Evolutionary conservation across 192 early-diverging fungal species (phyloP).

Genomic region (Mortierella hygrophila): DNA sequence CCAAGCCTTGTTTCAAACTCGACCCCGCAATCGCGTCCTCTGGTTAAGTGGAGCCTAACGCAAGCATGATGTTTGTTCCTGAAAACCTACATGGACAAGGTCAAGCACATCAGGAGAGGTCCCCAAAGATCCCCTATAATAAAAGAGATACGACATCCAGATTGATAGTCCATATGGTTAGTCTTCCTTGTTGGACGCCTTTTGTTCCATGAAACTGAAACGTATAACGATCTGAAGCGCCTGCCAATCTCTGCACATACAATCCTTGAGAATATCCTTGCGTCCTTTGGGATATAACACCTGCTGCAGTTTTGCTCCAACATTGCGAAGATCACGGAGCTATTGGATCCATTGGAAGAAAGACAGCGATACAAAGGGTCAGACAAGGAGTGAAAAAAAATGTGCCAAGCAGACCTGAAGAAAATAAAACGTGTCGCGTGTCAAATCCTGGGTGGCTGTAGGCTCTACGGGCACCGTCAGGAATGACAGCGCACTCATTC

Average conservation of each 20-base stretch:
- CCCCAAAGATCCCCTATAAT: slow-evolving; percentile 95
- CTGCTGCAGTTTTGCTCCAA: slow-evolving; percentile 79
- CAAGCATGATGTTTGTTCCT: background rate
- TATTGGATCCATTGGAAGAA: slow-evolving; percentile 35
- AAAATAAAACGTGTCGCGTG: background rate
- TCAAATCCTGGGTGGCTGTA: background rate
- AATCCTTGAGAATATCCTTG: slow-evolving; percentile 79
- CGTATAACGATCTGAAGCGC: slow-evolving; percentile 50
- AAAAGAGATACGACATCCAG: slow-evolving; percentile 24
- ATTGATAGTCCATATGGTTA: background rate
- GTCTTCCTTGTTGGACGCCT: background rate
- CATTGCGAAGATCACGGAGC: slow-evolving; percentile 80
- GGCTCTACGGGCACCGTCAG: background rate
- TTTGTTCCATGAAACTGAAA: background rate
- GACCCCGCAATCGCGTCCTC: background rate
- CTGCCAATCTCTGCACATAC: slow-evolving; percentile 59
- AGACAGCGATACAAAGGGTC: background rate
- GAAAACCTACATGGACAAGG: slow-evolving; percentile 82
- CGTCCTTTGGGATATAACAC: slow-evolving; percentile 77
- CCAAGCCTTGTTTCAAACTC: background rate
- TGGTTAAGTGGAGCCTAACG: background rate
- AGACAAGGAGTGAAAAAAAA: background rate
- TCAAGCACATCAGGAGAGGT: slow-evolving; percentile 93
- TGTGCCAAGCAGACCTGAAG: background rate
- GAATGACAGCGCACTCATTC: background rate